Evolutionary conservation across 257 asterid species (phyloP).

Genomic region (Sherardia arvensis): DNA sequence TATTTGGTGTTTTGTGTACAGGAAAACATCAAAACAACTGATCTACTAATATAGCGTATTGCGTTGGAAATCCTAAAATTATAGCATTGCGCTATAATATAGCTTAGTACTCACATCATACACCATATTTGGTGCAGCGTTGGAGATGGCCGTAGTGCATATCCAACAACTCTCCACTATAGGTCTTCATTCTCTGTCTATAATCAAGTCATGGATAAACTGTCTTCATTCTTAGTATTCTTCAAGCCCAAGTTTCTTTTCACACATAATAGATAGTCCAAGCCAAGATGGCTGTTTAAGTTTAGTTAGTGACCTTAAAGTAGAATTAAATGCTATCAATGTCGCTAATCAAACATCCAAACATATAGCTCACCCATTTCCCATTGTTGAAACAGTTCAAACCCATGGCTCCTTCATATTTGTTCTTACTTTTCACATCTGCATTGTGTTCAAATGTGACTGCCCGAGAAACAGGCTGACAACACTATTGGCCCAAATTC

Average conservation of each 20-base stretch:
- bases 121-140: no score
- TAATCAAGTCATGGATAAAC: no score
- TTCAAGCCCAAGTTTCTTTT: no score
- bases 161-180: no score
- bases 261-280: not conserved
- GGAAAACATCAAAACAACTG: no score
- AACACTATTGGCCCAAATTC: slow-evolving; percentile 32
- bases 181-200: not conserved
- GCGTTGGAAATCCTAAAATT: no score
- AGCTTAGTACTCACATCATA: no score
- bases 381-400: not conserved
- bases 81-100: no score
- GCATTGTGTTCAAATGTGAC: slow-evolving; percentile 21
- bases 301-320: not conserved
- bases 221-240: no score
- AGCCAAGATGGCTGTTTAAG: not conserved
- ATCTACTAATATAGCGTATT: no score
- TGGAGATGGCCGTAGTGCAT: no score
- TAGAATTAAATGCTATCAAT: not conserved
- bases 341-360: not conserved
- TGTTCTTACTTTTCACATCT: slow-evolving; percentile 5
- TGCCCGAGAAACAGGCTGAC: not conserved
- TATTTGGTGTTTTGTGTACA: no score
- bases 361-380: not conserved
- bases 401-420: not conserved